Evolutionary conservation across 176 grass and related monocot genomes (phyloP).

Genomic region (Ensete ventricosum): DNA sequence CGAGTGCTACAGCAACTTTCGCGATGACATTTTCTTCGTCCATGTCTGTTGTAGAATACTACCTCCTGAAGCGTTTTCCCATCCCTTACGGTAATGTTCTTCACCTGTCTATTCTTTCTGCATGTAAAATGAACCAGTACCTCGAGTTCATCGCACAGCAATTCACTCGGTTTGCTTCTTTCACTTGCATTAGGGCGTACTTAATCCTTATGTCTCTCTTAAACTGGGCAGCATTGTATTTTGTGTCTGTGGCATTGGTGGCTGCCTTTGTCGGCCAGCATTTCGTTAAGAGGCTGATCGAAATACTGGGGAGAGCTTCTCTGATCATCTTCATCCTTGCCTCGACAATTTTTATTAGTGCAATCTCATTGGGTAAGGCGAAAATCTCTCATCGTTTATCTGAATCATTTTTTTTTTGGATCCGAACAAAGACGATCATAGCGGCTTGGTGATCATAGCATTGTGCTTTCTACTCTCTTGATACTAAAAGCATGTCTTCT

Average conservation of each 20-base stretch:
- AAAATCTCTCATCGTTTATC: neutral
- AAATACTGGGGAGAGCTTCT: conserved; percentile 73
- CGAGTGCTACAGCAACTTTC: conserved; percentile 91
- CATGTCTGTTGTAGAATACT: conserved; percentile 89
- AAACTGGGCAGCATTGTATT: conserved; percentile 41
- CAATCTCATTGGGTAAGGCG: conserved; percentile 61
- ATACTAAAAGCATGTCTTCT: neutral
- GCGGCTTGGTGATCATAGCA: neutral
- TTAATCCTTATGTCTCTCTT: neutral
- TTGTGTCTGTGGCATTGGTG: conserved; percentile 41
- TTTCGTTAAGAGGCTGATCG: conserved; percentile 59
- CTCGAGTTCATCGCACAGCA: neutral
- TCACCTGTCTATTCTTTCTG: neutral
- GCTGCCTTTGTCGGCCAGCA: conserved; percentile 80
- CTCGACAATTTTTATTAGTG: conserved; percentile 80
- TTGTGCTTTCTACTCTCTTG: neutral
- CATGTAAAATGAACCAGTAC: neutral
- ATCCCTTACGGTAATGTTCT: conserved; percentile 50
- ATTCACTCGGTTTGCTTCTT: neutral
- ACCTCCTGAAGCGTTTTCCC: conserved; percentile 79
- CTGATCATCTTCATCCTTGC: conserved; percentile 95
- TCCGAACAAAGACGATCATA: neutral
- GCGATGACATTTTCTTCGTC: conserved; percentile 96
- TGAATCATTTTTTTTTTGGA: neutral
- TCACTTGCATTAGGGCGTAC: neutral